Evolutionary conservation across 2,329 filamentous ascomycete species (phyloP).

Genomic region (Trichoderma endophyticum): DNA sequence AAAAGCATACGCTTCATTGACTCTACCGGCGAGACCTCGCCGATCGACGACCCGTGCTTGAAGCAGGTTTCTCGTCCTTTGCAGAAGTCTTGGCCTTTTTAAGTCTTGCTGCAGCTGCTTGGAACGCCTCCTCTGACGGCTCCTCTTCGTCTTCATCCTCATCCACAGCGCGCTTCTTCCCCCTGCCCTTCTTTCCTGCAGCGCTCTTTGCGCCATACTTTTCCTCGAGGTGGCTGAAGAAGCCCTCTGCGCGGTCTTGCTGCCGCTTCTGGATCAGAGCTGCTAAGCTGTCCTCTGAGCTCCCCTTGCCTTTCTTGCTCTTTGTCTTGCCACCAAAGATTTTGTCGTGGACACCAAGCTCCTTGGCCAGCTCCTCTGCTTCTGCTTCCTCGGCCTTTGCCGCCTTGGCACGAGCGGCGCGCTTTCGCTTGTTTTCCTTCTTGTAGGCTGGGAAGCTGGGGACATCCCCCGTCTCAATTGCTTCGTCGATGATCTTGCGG

Average conservation of each 20-base stretch:
- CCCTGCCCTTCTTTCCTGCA: slow-evolving; percentile 51
- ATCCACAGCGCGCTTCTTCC: slow-evolving; percentile 54
- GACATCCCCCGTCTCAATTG: slow-evolving; percentile 69
- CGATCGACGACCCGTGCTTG: slow-evolving; percentile 2
- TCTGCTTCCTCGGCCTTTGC: slow-evolving; percentile 67
- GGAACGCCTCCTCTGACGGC: slow-evolving; percentile 60
- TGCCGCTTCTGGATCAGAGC: slow-evolving; percentile 73
- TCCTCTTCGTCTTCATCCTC: slow-evolving; percentile 56
- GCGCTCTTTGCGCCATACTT: slow-evolving; percentile 60
- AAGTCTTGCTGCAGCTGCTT: slow-evolving; percentile 52
- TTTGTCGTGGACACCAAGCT: slow-evolving; percentile 71
- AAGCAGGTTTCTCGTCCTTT: background rate
- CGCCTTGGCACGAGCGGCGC: slow-evolving; percentile 54
- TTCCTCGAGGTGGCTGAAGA: slow-evolving; percentile 71
- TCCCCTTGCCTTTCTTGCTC: slow-evolving; percentile 41
- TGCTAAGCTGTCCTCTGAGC: slow-evolving; percentile 57
- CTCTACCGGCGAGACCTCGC: slow-evolving; percentile 11
- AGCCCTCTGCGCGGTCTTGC: slow-evolving; percentile 55
- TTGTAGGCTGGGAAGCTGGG: slow-evolving; percentile 65
- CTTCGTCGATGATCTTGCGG: slow-evolving; percentile 73
- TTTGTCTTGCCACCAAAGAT: slow-evolving; percentile 53
- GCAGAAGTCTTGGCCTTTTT: slow-evolving; percentile 25
- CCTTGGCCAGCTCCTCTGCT: slow-evolving; percentile 71
- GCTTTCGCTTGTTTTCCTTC: slow-evolving; percentile 66
- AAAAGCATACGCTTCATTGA: background rate